Evolutionary conservation across 805 yeast genomes (phyloP).

Genomic region (Hemisphaericaspora nanyangensis): DNA sequence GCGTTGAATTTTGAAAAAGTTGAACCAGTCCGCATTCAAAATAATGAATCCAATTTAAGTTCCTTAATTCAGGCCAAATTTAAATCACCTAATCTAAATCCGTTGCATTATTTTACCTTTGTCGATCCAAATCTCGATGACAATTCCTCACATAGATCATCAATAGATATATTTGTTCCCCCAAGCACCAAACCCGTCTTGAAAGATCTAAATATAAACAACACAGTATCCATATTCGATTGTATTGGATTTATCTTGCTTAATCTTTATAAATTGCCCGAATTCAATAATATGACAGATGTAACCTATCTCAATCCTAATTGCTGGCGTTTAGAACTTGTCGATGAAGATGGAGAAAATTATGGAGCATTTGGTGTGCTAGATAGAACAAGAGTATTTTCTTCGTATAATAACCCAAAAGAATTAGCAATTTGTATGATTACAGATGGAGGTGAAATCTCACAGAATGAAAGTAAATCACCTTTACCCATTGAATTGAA

Average conservation of each 20-base stretch:
- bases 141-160: constrained; percentile 3
- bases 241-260: constrained; percentile 39
- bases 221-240: constrained; percentile 30
- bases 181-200: constrained; percentile 26
- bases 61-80: constrained; percentile 37
- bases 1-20: constrained; percentile 20
- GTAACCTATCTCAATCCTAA: constrained; percentile 47
- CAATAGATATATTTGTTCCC: constrained; percentile 29
- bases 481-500: constrained; percentile 50
- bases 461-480: constrained; percentile 46
- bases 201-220: constrained; percentile 19
- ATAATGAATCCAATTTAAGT: constrained; percentile 35
- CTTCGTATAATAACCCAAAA: constrained; percentile 69
- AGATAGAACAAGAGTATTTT: constrained; percentile 60
- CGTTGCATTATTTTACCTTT: constrained; percentile 42
- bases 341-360: constrained; percentile 91
- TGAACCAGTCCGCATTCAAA: constrained; percentile 2
- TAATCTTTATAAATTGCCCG: constrained; percentile 20
- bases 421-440: constrained; percentile 77
- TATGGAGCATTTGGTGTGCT: constrained; percentile 91
- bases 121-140: constrained; percentile 6
- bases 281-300: constrained; percentile 15
- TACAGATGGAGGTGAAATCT: constrained; percentile 37
- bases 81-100: constrained; percentile 35
- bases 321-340: constrained; percentile 71